Conservation (phyloP, 345 rosid species). For the Salix caprea region DNA sequence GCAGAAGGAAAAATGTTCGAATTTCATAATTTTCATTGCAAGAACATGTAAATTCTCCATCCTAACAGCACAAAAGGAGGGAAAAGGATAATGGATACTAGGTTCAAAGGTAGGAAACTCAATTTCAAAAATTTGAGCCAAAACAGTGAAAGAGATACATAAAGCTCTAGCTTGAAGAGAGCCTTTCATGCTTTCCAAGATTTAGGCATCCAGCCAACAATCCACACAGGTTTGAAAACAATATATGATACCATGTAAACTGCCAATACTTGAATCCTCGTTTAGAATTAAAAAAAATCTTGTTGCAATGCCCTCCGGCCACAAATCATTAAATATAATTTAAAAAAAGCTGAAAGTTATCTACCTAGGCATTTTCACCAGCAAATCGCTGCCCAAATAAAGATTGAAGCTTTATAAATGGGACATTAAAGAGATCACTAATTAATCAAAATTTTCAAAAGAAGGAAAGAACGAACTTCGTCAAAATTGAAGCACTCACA, state of each 20-base stretch:
- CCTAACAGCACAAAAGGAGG: neutral
- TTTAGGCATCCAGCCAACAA: neutral
- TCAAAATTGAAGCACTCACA: slow-evolving; percentile 38
- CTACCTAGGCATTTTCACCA: too few species aligned
- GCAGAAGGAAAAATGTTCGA: neutral
- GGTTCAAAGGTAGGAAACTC: neutral
- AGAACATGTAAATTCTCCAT: neutral
- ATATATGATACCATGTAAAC: neutral
- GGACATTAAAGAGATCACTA: neutral
- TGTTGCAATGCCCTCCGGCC: neutral
- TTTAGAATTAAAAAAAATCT: neutral
- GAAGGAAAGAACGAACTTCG: neutral
- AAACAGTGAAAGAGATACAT: neutral
- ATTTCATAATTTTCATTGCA: neutral
- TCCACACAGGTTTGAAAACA: neutral
- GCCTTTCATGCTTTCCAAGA: neutral
- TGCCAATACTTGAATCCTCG: neutral
- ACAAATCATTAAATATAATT: neutral
- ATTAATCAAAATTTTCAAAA: slow-evolving; percentile 12
- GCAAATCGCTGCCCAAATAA: neutral
- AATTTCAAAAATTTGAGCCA: neutral
- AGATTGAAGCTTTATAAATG: neutral
- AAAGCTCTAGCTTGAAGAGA: neutral
- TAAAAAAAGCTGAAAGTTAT: neutral
- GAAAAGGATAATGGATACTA: neutral